phyloP scores from a whole-genome alignment of 768 basidiomycete species.

The Serendipita indica region DNA sequence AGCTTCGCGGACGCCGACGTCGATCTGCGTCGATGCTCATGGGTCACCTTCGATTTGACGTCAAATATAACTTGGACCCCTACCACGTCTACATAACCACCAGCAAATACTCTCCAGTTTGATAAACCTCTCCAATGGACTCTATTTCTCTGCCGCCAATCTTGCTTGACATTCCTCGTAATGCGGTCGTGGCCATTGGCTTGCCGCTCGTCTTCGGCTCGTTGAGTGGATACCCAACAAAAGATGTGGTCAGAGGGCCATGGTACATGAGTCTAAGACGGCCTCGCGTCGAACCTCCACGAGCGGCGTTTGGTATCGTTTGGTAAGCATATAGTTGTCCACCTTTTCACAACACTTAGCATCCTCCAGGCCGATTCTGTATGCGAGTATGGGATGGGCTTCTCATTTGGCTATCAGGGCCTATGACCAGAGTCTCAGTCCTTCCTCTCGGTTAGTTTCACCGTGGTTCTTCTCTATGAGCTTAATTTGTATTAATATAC shows the following conservation, averaged over 20 bases:
- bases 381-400: slow-evolving; percentile 43
- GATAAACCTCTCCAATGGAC: too few species aligned
- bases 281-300: slow-evolving; percentile 40
- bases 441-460: slow-evolving; percentile 28
- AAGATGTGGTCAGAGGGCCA: slow-evolving; percentile 31
- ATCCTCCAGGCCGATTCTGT: slow-evolving; percentile 25
- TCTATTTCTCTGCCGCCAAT: slow-evolving; percentile 35
- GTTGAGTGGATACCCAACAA: slow-evolving; percentile 34
- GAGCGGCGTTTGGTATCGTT: slow-evolving; percentile 41
- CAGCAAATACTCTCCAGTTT: too few species aligned
- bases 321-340: too few species aligned
- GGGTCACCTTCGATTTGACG: too few species aligned
- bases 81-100: too few species aligned
- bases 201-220: slow-evolving; percentile 43
- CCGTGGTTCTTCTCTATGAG: neutral
- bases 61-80: too few species aligned
- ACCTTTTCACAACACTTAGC: too few species aligned
- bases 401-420: slow-evolving; percentile 44
- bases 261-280: slow-evolving; percentile 44
- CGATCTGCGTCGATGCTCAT: too few species aligned
- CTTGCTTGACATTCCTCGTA: slow-evolving; percentile 38
- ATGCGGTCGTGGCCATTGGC: slow-evolving; percentile 42
- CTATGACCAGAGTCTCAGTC: slow-evolving; percentile 28
- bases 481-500: too few species aligned
- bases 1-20: too few species aligned